Evolutionary conservation across 2,329 filamentous ascomycete genomes (phyloP), one percentile per base, ranked within the genome.

Genomic region (Graphilbum sp.): DNA sequence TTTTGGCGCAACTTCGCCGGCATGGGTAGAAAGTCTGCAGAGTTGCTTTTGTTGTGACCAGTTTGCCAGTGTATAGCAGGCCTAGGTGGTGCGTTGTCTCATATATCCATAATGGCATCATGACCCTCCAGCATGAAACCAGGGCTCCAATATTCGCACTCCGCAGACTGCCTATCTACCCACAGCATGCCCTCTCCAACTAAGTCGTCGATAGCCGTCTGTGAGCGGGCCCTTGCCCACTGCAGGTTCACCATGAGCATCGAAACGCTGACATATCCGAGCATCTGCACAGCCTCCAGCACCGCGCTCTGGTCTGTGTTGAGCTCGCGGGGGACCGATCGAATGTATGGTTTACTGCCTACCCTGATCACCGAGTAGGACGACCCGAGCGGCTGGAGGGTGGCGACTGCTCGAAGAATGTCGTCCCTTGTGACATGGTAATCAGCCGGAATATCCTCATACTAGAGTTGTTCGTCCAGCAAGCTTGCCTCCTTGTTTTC

Each of bases 131-230:
- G 55, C 64, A 87, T 83, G 43, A 81, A 83, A 0, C 78, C 75
- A 1, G 83, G 83, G 42, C 75, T 83, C 90, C 90, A 98, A 51
- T 95, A 98, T 58, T 96, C 87, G 57, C 78, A 86, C 61, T 96
- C 88, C 9, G 72, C 67, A 10, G 62, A 76, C 60, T 95, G 86
- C 47, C 73, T 75, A 57, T 98, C 90, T 6, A 96, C 75, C 90
- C 90, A 98, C 13, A 98, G 73, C 63, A 98, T 72, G 37, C 86
- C 85, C 50, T 92, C 85, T 0, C 79, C 76, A 37, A 96, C 67
- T 25, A 98, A 62, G 56, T 98, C 90, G 44, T 95, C 85, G 37
- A 96, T 70, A 2, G 88, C 86, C 0, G 90, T 94, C 53, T 80
- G 71, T n/a, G 85, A 82, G 45, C 90, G 69, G 6, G 86, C 81